Conservation (phyloP, 805 yeast genomes). For the Barnettozyma californica region DNA sequence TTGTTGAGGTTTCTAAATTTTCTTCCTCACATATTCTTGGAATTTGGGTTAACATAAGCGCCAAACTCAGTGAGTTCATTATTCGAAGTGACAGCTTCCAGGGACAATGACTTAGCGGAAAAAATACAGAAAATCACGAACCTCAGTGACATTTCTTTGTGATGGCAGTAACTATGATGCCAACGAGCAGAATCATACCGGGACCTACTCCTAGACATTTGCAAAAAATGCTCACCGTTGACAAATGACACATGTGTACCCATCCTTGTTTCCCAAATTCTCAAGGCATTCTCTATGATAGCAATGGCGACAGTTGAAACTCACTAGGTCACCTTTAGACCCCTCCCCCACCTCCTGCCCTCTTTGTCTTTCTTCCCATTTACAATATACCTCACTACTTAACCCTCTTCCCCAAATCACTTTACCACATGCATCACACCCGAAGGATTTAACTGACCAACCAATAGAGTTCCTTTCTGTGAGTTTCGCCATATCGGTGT, state of each 20-base stretch:
- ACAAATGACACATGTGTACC: slow-evolving; percentile 38
- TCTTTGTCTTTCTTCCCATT: slow-evolving; percentile 49
- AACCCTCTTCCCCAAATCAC: slow-evolving; percentile 65
- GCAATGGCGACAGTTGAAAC: slow-evolving; percentile 63
- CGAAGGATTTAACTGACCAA: slow-evolving; percentile 51
- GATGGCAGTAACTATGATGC: too few species aligned
- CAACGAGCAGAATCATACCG: too few species aligned
- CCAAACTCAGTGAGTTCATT: slow-evolving; percentile 31
- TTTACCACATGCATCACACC: slow-evolving; percentile 76
- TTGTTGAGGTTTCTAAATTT: slow-evolving; percentile 37
- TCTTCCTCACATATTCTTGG: slow-evolving; percentile 40
- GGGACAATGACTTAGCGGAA: not conserved
- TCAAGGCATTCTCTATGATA: slow-evolving; percentile 56
- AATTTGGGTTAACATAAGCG: slow-evolving; percentile 42
- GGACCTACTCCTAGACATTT: too few species aligned
- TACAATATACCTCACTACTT: slow-evolving; percentile 40
- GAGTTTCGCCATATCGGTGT: slow-evolving; percentile 38
- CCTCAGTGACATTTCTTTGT: slow-evolving; percentile 12
- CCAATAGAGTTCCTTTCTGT: slow-evolving; percentile 46
- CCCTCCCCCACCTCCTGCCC: slow-evolving; percentile 25
- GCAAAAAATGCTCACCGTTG: slow-evolving; percentile 10
- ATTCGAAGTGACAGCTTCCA: slow-evolving; percentile 17
- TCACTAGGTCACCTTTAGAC: slow-evolving; percentile 32
- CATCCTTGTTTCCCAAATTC: slow-evolving; percentile 35
- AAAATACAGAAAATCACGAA: slow-evolving; percentile 1